Percentiles rank a stretch among this genome's conserved stretches.
Evolutionary conservation across 202 grass and related monocot species (phyloP).

Genomic region (Panicum virgatum): DNA sequence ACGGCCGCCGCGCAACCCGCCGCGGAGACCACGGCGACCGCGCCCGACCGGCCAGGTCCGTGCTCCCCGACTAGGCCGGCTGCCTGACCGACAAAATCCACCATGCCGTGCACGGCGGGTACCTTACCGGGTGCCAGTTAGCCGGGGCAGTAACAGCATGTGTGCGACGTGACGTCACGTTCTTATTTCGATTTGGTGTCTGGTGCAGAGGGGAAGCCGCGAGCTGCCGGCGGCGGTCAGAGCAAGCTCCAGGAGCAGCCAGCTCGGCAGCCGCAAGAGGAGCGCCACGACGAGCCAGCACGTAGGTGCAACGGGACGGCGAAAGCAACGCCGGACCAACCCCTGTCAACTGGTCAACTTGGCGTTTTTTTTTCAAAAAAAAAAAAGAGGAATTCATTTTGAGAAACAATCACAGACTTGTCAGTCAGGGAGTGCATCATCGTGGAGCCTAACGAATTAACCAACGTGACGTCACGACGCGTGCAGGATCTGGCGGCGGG

Average conservation of each 20-base stretch:
- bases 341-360: neutral
- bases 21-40: slow-evolving; percentile 14
- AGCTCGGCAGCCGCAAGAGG: neutral
- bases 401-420: neutral
- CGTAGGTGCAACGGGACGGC: slow-evolving; percentile 24
- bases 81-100: neutral
- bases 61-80: neutral
- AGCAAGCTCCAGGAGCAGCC: slow-evolving; percentile 12
- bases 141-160: neutral
- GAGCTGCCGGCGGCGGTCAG: neutral
- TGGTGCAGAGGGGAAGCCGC: slow-evolving; percentile 11
- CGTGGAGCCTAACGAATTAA: neutral
- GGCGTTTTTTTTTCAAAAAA: neutral
- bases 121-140: neutral
- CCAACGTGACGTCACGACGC: neutral
- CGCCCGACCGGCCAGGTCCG: slow-evolving; percentile 1
- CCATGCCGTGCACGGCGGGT: neutral
- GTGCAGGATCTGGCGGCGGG: slow-evolving; percentile 2
- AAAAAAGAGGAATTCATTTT: too few species aligned
- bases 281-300: neutral
- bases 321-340: slow-evolving; percentile 12
- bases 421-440: neutral
- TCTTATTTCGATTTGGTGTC: neutral
- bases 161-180: neutral
- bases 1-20: slow-evolving; percentile 4